Base-by-base conservation (phyloP, 345 rosid genomes). In the Clarkia xantiana region DNA sequence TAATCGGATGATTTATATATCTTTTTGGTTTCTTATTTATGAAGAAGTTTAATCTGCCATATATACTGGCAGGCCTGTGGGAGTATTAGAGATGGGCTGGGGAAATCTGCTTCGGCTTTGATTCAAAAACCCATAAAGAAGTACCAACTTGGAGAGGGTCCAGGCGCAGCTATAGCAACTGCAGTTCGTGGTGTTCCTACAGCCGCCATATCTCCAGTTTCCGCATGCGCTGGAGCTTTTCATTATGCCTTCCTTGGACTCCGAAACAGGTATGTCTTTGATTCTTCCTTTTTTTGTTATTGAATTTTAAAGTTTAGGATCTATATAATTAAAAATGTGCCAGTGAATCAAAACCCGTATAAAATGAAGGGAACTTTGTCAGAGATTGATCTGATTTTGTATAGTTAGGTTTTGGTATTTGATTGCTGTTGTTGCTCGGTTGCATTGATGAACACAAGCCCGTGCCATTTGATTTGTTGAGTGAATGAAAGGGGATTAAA, bases 151-250 rank as follows among this genome's bases (percentile, higher is more conserved):
- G 98, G 96, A 61, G 86, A 76, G 11, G 81, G 85, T 67, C 83
- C 89, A 6, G 80, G 83, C 44, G 79, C 93, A 62, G 94, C 87
- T 56, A 60, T 83, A 75, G 84, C 81, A 36, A 73, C 93, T 51
- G 98, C 78, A 47, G 67, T 84, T 45, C 71, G 66, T 61, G 89
- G 76, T 51, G 83, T 86, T 70, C 98, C 98, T 62, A 73, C 90
- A 49, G 98, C 98, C 76, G 81, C 89, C 62, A 73, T 91, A 62
- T 82, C 94, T 65, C 94, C 94, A 1, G 82, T 81, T 58, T 78
- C 96, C 62, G 93, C 87, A 51, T 78, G 85, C 67, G 93, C 87
- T 18, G 75, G 76, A 49, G 94, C 98, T 16, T 66, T 79, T 19
- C 93, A 86, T 68, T 78, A 55, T 63, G 58, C 90, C 66, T 82